These are phyloP conservation scores for Bipolaris sorokiniana DNA, from an alignment of 2,329 filamentous ascomycete species.

Conservation along the genomic window DNA sequence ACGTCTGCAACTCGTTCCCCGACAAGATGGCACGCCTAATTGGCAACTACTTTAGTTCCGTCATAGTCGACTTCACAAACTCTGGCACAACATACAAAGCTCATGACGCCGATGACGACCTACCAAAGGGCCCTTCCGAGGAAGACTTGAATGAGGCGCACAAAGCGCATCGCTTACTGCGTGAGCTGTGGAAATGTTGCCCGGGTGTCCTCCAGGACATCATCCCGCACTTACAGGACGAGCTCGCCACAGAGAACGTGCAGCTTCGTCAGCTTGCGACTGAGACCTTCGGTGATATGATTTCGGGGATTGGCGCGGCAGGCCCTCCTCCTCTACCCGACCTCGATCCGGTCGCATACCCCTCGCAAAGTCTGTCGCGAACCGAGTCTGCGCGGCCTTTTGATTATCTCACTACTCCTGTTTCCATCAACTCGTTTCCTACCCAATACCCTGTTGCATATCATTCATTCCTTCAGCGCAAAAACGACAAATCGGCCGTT, in stretches of 20 bases:
- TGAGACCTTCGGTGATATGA: slow-evolving; percentile 93
- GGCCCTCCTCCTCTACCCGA: slow-evolving; percentile 75
- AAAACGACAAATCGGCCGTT: slow-evolving; percentile 81
- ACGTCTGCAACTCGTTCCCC: slow-evolving; percentile 84
- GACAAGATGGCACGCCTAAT: slow-evolving; percentile 96
- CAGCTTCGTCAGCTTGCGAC: slow-evolving; percentile 86
- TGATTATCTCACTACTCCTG: slow-evolving; percentile 77
- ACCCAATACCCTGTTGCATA: slow-evolving; percentile 81
- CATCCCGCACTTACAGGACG: slow-evolving; percentile 89
- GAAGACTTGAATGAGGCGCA: slow-evolving; percentile 85
- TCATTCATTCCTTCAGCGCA: slow-evolving; percentile 81
- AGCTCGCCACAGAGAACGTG: slow-evolving; percentile 87
- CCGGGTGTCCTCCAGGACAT: slow-evolving; percentile 90
- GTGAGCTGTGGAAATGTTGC: slow-evolving; percentile 92
- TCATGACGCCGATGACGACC: slow-evolving; percentile 52
- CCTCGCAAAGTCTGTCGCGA: slow-evolving; percentile 66
- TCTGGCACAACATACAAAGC: slow-evolving; percentile 26
- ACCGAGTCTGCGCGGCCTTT: slow-evolving; percentile 46
- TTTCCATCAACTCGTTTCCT: slow-evolving; percentile 87
- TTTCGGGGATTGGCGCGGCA: slow-evolving; percentile 89
- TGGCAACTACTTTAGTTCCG: slow-evolving; percentile 95
- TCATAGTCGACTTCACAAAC: slow-evolving; percentile 82
- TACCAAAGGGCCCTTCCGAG: slow-evolving; percentile 70
- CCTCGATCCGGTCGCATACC: slow-evolving; percentile 84
- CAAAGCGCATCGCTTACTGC: slow-evolving; percentile 86